phyloP scores from a whole-genome alignment of 2,329 filamentous ascomycete genomes.

The Colletotrichum zoysiae region DNA sequence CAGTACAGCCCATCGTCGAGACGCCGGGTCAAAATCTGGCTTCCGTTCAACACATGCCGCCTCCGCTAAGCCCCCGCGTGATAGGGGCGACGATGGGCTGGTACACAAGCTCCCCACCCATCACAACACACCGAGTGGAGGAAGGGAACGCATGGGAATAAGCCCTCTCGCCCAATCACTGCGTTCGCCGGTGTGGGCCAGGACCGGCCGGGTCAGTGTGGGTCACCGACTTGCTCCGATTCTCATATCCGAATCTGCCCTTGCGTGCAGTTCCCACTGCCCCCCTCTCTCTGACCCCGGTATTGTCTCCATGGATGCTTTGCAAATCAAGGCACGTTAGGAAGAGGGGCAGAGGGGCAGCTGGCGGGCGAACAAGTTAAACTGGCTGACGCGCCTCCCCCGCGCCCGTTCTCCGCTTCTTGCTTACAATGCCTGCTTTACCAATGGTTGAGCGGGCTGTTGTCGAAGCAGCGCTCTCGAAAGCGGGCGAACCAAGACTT shows the following conservation, averaged over 20 bases:
- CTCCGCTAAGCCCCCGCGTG: conserved; percentile 20
- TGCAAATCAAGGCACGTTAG: conserved; percentile 28
- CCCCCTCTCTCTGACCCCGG: background rate
- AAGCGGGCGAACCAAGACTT: conserved; percentile 31
- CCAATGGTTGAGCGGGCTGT: conserved; percentile 26
- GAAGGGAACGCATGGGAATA: background rate
- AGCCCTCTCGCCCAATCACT: conserved; percentile 20
- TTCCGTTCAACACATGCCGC: conserved; percentile 20
- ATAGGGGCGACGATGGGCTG: too few relatives aligned
- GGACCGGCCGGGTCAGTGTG: conserved; percentile 25
- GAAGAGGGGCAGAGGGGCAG: conserved; percentile 7
- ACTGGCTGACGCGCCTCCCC: conserved; percentile 8
- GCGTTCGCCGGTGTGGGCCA: conserved; percentile 6
- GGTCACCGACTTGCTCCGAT: conserved; percentile 38
- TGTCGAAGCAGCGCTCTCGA: conserved; percentile 8
- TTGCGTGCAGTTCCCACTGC: conserved; percentile 26
- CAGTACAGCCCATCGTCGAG: background rate
- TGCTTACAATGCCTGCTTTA: conserved; percentile 37
- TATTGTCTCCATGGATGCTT: conserved; percentile 20
- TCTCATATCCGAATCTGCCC: conserved; percentile 35
- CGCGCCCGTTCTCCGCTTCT: conserved; percentile 20
- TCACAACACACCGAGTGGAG: conserved; percentile 26
- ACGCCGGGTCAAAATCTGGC: conserved; percentile 31
- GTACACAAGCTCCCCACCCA: conserved; percentile 16
- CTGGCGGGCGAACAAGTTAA: conserved; percentile 5